Evolutionary conservation across 75 land plant genomes (phyloP).

Genomic region (Cupressus sempervirens): DNA sequence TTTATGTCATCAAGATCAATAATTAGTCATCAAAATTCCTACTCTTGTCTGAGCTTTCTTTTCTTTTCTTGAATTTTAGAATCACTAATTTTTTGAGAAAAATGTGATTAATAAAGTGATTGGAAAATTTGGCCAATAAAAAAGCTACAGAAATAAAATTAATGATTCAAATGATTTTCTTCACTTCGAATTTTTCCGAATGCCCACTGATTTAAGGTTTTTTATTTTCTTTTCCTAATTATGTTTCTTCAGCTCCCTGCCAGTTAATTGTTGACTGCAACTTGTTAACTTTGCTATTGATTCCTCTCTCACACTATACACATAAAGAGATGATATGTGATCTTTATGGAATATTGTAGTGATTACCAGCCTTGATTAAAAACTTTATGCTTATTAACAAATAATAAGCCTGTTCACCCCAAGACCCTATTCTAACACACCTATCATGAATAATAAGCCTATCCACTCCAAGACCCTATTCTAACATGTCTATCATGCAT

Average conservation of each 20-base stretch:
- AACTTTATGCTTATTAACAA: neutral
- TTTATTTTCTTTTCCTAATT: neutral
- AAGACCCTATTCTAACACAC: no score
- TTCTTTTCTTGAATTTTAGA: neutral
- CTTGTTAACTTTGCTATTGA: neutral
- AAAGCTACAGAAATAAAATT: neutral
- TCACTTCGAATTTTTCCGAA: neutral
- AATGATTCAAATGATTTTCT: neutral
- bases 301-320: neutral
- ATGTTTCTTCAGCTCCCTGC: neutral
- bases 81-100: neutral
- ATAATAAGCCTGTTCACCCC: no score
- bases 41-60: neutral
- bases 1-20: neutral
- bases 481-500: neutral
- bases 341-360: neutral
- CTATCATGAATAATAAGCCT: neutral
- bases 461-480: neutral
- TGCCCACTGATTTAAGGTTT: neutral
- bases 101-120: neutral
- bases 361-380: neutral
- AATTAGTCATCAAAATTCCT: neutral
- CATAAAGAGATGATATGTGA: neutral
- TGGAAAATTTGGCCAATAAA: neutral
- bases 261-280: neutral